These are phyloP conservation scores for Ophiostoma sp. DNA, from an alignment of 2,329 filamentous ascomycete genomes.

Conservation along the genomic window DNA sequence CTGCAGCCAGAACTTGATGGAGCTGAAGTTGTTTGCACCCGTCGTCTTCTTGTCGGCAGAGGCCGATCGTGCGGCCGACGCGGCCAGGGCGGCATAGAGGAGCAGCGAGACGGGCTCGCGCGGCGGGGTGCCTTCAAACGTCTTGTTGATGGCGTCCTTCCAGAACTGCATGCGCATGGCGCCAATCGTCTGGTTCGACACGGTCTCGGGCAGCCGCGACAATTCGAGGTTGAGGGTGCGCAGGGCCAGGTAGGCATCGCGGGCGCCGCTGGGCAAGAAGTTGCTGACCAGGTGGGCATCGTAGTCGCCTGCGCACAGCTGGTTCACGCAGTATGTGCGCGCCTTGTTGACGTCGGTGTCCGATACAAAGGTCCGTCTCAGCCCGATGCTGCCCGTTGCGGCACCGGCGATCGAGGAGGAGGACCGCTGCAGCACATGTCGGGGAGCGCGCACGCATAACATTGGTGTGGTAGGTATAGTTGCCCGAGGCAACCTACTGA, in stretches of 20 bases:
- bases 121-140: constrained; percentile 67
- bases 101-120: constrained; percentile 88
- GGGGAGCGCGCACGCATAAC: not conserved
- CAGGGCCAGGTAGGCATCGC: constrained; percentile 82
- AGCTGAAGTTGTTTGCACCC: constrained; percentile 31
- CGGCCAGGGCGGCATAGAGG: constrained; percentile 65
- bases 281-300: constrained; percentile 81
- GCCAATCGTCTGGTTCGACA: constrained; percentile 81
- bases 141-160: constrained; percentile 75
- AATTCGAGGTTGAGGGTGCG: constrained; percentile 91
- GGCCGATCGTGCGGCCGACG: constrained; percentile 44
- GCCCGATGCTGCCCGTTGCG: not conserved
- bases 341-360: constrained; percentile 50
- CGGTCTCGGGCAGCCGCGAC: constrained; percentile 81
- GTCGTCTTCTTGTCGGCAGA: not conserved
- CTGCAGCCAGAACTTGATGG: constrained; percentile 66
- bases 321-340: constrained; percentile 49
- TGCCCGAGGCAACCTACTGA: not conserved
- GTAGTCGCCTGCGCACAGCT: constrained; percentile 65
- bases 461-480: not conserved
- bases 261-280: constrained; percentile 70
- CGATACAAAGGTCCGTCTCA: constrained; percentile 43
- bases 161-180: constrained; percentile 92
- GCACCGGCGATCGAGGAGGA: not conserved
- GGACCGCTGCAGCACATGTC: constrained; percentile 11